Evolutionary conservation across 2,329 filamentous ascomycete species (phyloP), one percentile per base, ranked within the genome.

Genomic region (Emergomyces orientalis): DNA sequence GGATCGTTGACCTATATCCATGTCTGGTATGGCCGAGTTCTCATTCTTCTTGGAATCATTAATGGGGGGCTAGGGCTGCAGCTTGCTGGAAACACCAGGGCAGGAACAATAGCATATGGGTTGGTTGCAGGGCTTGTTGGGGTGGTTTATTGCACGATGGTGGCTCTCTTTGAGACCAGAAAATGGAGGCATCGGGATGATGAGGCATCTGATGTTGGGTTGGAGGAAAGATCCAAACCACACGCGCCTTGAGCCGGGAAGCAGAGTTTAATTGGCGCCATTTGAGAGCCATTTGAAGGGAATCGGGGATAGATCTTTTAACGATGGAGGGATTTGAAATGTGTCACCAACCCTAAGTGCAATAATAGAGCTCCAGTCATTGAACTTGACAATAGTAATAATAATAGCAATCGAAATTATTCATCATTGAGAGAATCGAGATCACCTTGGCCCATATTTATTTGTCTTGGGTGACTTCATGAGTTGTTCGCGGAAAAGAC

Each of bases 21-120:
- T 67, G 73, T 83, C 56, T 84, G 82, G 82, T 69, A 83, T 27
- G 82, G 82, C 22, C 75, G 82, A 4, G 66, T 74, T 32, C 74
- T 79, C 25, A 78, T 84, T 11, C 73, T 78, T 0, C 71, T 84
- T 0, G 82, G 81, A 6, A 81, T 84, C 62, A 75, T 84, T 70
- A 84, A 84, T 67, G 82, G 80, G n/a, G 82, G 82, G 0, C 71
- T 84, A 0, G 82, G 82, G 0, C 75, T 84, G 32, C 69, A 74
- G 63, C 71, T 82, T 19, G 78, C 80, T 1, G 72, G 76, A 25
- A 71, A 74, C 47, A 75, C 72, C 57, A 68, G 64, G 3, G 66
- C 70, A 41, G 73, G 72, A n/a, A 69, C 67, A 8, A 80, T 83
- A 64, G 80, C 74, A 0, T 84, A 83, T 65, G 73, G 75, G 2